phyloP scores from a whole-genome alignment of 305 asterid species.

The Euphrasia arctica region DNA sequence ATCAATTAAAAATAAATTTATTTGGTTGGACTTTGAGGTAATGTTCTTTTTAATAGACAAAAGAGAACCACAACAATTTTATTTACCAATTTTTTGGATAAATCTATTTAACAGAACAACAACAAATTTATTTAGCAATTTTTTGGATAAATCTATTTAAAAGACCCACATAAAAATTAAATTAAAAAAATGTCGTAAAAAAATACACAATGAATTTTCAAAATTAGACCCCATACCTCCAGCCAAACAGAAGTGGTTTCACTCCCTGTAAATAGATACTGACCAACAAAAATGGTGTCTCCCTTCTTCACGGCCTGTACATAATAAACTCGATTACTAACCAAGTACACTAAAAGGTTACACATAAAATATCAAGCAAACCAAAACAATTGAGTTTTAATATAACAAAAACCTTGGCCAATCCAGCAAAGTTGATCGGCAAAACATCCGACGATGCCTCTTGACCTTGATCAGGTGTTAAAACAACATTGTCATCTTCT shows the following conservation, averaged over 20 bases:
- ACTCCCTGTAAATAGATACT: slow-evolving; percentile 96
- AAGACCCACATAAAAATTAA: background rate
- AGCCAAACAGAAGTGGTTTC: slow-evolving; percentile 99
- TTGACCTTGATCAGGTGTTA: slow-evolving; percentile 82
- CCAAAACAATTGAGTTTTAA: background rate
- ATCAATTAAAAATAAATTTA: no score
- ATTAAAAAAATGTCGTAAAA: background rate
- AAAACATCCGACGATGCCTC: slow-evolving; percentile 76
- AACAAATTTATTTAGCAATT: background rate
- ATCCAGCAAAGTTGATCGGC: slow-evolving; percentile 88
- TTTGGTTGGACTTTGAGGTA: no score
- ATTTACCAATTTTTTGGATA: no score
- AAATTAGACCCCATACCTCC: slow-evolving; percentile 57
- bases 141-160: background rate
- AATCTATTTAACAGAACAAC: no score
- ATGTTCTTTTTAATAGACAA: no score
- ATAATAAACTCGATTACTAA: slow-evolving; percentile 20
- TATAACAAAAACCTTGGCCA: slow-evolving; percentile 60
- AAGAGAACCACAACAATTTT: no score
- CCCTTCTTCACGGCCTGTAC: slow-evolving; percentile 91
- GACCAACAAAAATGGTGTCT: slow-evolving; percentile 92
- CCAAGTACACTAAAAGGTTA: background rate
- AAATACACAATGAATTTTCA: background rate
- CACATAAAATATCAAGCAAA: background rate
- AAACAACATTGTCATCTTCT: slow-evolving; percentile 68